Percentiles rank a stretch among this genome's conserved stretches.
Conservation (phyloP, 164 flowering plant genomes). For the Pachysandra terminalis region DNA sequence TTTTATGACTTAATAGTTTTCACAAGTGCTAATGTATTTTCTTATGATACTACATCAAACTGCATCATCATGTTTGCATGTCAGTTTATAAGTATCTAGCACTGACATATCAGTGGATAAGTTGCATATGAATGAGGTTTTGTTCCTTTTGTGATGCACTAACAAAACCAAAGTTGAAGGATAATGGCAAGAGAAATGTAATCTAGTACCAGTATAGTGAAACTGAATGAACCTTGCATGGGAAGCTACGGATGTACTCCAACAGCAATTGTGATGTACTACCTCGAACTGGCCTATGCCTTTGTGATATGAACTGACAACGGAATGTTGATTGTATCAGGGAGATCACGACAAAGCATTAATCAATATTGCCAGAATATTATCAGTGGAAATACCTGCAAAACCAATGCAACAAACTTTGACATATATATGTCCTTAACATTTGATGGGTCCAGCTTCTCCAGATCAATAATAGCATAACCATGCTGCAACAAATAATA, state of each 20-base stretch:
- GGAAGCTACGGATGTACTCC: constrained; percentile 58
- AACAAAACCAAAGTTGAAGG: constrained; percentile 1
- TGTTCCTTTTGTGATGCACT: not conserved
- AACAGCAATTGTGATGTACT: constrained; percentile 56
- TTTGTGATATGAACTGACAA: constrained; percentile 78
- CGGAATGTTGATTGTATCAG: constrained; percentile 11
- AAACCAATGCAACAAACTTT: constrained; percentile 56
- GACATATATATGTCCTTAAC: constrained; percentile 58
- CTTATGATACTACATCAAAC: too few species aligned
- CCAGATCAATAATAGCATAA: constrained; percentile 73
- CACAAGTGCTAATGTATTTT: too few species aligned
- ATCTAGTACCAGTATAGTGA: constrained; percentile 12
- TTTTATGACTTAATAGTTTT: too few species aligned
- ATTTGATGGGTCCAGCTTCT: constrained; percentile 46
- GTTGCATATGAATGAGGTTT: not conserved
- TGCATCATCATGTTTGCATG: too few species aligned
- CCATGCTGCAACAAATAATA: constrained; percentile 56
- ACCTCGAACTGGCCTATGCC: constrained; percentile 79
- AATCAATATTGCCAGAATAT: not conserved
- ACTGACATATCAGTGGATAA: too few species aligned
- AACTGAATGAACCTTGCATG: constrained; percentile 70
- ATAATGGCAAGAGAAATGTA: constrained; percentile 4
- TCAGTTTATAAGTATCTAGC: too few species aligned
- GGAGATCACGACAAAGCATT: not conserved
- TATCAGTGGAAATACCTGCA: constrained; percentile 51